These are phyloP conservation scores for Backusella tuberculispora DNA, from an alignment of 192 early-diverging fungal species.

Conservation along the genomic window DNA sequence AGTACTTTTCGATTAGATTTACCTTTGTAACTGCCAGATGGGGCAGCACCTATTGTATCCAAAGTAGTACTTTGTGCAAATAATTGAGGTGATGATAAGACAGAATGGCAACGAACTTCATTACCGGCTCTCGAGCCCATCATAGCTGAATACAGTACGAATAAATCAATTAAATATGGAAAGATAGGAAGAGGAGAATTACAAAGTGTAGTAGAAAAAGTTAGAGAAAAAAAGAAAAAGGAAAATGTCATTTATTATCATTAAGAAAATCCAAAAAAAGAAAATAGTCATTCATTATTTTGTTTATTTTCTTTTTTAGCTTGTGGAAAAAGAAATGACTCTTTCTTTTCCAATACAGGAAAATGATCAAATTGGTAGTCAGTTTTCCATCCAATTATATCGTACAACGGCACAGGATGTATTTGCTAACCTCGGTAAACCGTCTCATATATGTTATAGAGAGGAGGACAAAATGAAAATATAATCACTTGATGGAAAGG, in stretches of 20 bases:
- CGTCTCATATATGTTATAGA: slow-evolving; percentile 63
- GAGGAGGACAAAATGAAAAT: slow-evolving; percentile 76
- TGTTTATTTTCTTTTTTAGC: background rate
- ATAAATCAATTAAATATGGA: slow-evolving; percentile 37
- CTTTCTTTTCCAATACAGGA: slow-evolving; percentile 42
- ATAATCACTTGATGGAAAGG: slow-evolving; percentile 49
- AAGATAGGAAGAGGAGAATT: slow-evolving; percentile 46
- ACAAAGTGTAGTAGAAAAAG: slow-evolving; percentile 52
- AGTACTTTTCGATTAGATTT: slow-evolving; percentile 43
- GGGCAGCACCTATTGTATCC: slow-evolving; percentile 68
- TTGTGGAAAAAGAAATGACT: slow-evolving; percentile 34
- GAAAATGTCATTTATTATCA: background rate
- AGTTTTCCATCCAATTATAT: slow-evolving; percentile 49
- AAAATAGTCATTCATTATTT: background rate
- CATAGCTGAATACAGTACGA: slow-evolving; percentile 35
- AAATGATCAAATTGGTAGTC: slow-evolving; percentile 14
- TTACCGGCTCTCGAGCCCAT: slow-evolving; percentile 42
- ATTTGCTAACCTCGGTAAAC: slow-evolving; percentile 67
- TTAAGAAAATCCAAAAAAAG: too few species aligned
- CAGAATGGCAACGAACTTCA: slow-evolving; percentile 48
- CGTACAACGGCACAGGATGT: slow-evolving; percentile 71
- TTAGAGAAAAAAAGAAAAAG: slow-evolving; percentile 16
- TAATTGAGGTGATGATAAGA: slow-evolving; percentile 29
- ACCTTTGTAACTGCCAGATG: slow-evolving; percentile 72
- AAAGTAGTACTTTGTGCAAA: slow-evolving; percentile 64